A percentile compares a stretch with the other conserved stretches of the same genome.
These are phyloP conservation scores for Letharia columbiana DNA, from an alignment of 495 filamentous ascomycete genomes.

Conservation along the genomic window DNA sequence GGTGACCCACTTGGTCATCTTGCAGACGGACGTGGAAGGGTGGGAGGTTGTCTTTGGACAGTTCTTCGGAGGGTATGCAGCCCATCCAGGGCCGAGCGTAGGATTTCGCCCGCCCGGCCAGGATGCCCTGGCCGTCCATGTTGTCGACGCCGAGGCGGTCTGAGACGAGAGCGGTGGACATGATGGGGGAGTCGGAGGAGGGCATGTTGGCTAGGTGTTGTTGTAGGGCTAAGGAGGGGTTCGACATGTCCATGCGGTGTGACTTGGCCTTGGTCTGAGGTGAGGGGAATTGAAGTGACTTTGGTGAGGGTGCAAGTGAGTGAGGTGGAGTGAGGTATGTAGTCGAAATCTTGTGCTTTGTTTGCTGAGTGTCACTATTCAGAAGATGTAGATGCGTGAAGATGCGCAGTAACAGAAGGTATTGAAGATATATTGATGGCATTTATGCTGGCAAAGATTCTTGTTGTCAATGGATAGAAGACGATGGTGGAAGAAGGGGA, in stretches of 20 bases:
- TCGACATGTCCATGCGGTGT: background rate
- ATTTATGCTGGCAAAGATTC: background rate
- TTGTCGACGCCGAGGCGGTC: background rate
- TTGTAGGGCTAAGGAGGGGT: background rate
- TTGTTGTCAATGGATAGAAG: background rate
- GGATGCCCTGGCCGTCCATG: constrained; percentile 14
- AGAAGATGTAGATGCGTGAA: background rate
- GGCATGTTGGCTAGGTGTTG: background rate
- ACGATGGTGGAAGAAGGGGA: background rate
- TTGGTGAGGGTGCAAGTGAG: background rate
- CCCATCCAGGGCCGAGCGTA: constrained; percentile 5
- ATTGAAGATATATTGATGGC: background rate
- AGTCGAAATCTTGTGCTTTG: background rate
- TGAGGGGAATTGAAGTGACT: background rate
- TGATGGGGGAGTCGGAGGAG: background rate
- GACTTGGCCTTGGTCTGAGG: background rate
- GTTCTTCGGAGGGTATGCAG: background rate
- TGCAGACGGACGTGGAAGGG: constrained; percentile 12
- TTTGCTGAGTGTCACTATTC: background rate
- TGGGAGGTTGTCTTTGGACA: constrained; percentile 5
- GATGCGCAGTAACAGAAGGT: background rate
- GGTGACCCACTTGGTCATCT: constrained; percentile 11
- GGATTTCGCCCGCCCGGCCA: background rate
- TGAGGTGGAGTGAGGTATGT: background rate
- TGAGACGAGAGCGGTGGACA: background rate